Evolutionary conservation across 164 flowering plant genomes (phyloP), one percentile per base, ranked within the genome.

Genomic region (Houttuynia cordata): DNA sequence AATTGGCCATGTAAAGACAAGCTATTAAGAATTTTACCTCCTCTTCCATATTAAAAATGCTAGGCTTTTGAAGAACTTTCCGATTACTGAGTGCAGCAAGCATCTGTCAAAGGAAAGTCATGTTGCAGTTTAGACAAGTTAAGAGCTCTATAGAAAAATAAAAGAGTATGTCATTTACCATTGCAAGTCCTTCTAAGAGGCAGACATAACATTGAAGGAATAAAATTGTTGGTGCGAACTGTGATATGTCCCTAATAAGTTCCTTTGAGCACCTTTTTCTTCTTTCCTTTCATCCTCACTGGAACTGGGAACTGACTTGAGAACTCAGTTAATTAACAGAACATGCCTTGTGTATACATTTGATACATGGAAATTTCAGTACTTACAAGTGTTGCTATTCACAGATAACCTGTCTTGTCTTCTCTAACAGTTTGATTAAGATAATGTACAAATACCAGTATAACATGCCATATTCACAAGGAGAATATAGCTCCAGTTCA

Each of bases 391-490:
- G 24, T 79, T 88, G 69, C 60, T 66, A 70, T 66, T 66, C 40
- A 64, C 40, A 56, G 71, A 64, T 69, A 71, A 67, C 76, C 70
- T 83, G 65, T 78, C 88, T 91, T 51, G 79, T 68, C 73, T 80
- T 86, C 75, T 94, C 99, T 12, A 83, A 81, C 61, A 88, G 96
- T 73, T 85, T 88, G 73, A 83, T 74, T 58, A 81, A 67, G 60
- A 87, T 75, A 59, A 82, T 78, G 68, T 84, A 85, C 60, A 81
- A 64, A 77, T 88, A 94, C 99, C 97, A 91, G 70, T 94, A 91
- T 10, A 88, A 89, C 99, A 94, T 94, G 83, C 97, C 91, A 74
- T 88, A 94, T 67, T 94, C 97, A 68, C 77, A 65, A 8, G 86
- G 81, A n/a, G 96, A 88, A 71, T 94, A 94, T 37, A 94, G 90